Evolutionary conservation across 768 basidiomycete genomes (phyloP), one percentile per base, ranked within the genome.

Genomic region (Sutorius australiensis): DNA sequence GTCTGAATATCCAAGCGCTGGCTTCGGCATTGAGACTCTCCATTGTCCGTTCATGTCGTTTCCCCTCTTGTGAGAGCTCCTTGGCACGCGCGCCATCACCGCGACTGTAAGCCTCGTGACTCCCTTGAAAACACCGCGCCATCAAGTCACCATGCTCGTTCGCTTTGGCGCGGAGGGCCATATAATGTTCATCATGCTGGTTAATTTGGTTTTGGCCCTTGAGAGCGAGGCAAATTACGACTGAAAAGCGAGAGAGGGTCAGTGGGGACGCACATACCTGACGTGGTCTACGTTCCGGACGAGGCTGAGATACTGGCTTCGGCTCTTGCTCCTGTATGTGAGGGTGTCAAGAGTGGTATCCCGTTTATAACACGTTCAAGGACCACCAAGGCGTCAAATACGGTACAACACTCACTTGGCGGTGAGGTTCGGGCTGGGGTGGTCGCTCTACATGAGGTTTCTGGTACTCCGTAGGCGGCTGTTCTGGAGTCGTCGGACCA

Each of bases 11-110:
- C 89, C 89, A 95, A 46, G 86, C 81, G 54, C 86, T 83, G 2
- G 95, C 95, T 67, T 94, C 72, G 53, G 77, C 77, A 67, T 98
- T 93, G 55, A 92, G 69, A 44, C 77, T 67, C 57, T 88, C 84
- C 87, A 95, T 94, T 62, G 81, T 79, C 5, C 75, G 68, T 68
- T 90, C 81, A 66, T 95, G 89, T 37, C 75, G 74, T 67, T 92
- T 91, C 16, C 93, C 95, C 67, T 92, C 62, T 53, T 83, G 80
- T 16, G 86, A 89, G 21, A 97, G 77, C 46, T 87, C 76, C 70
- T 98, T 94, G 19, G 95, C 95, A 31, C 72, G 71, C 0, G 83
- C 90, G 12, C 90, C 85, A 58, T 97, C 83, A 3, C 87, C 81
- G 1, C 75, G 72, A 41, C 73, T 67, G 63, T 93, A 95, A 0